phyloP scores from a whole-genome alignment of 2,329 filamentous ascomycete species.

The Ophiostoma sp. region DNA sequence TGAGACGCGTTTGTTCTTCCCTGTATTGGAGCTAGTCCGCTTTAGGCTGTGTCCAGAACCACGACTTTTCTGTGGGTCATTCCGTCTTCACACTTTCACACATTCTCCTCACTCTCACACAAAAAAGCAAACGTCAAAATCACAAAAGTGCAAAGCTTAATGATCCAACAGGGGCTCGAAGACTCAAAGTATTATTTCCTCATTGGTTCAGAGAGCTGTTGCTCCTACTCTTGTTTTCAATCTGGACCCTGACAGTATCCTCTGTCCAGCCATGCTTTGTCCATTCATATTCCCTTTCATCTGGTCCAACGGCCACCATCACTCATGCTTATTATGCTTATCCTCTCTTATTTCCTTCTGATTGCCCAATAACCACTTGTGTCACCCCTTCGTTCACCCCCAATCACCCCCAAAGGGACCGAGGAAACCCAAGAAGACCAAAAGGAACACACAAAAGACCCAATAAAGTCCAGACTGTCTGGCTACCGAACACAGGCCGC shows the following conservation, averaged over 20 bases:
- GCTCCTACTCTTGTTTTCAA: not conserved
- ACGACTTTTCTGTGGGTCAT: not conserved
- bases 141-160: not conserved
- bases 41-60: not conserved
- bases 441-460: not conserved
- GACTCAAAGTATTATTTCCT: not conserved
- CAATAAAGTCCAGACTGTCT: not conserved
- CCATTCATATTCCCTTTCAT: not conserved
- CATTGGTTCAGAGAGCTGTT: not conserved
- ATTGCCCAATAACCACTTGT: constrained; percentile 5
- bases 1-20: constrained; percentile 5
- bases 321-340: not conserved
- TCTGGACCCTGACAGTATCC: not conserved
- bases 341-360: not conserved
- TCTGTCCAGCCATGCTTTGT: not conserved
- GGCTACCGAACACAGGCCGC: not conserved
- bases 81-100: not conserved
- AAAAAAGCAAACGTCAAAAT: not conserved
- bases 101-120: not conserved
- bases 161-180: not conserved
- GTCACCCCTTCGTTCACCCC: constrained; percentile 7
- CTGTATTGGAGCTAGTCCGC: not conserved
- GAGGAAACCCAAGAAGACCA: not conserved
- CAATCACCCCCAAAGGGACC: not conserved
- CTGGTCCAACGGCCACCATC: not conserved